phyloP scores from a whole-genome alignment of 2,329 filamentous ascomycete species.

The Pyricularia grisea region DNA sequence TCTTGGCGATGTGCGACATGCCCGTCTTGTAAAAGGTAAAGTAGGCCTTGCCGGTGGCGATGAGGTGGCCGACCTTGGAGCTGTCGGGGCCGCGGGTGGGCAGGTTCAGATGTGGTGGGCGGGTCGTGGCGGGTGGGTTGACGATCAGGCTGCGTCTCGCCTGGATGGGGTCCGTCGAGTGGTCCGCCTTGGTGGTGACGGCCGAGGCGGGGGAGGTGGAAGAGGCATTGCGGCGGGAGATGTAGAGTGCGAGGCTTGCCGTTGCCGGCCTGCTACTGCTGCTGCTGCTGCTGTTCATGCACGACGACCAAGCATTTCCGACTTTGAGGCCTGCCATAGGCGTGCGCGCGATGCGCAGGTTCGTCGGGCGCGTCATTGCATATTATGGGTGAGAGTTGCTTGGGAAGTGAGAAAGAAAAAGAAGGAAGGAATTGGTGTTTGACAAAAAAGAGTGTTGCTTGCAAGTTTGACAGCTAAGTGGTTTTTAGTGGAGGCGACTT shows the following conservation, averaged over 20 bases:
- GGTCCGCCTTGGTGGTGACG: background rate
- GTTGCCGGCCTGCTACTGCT: background rate
- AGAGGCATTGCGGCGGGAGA: background rate
- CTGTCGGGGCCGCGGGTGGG: conserved; percentile 43
- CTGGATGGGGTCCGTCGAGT: background rate
- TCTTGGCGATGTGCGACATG: conserved; percentile 63
- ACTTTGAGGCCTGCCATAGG: background rate
- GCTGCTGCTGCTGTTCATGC: background rate
- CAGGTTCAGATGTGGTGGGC: conserved; percentile 58
- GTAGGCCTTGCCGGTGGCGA: conserved; percentile 64
- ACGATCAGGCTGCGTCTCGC: conserved; percentile 6
- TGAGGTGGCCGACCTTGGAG: conserved; percentile 39
- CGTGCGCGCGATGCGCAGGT: background rate
- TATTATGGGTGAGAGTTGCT: background rate
- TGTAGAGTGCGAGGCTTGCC: background rate
- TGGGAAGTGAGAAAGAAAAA: background rate
- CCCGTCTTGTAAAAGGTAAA: conserved; percentile 81
- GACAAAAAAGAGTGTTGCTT: background rate
- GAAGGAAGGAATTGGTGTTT: background rate
- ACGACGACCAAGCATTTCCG: background rate
- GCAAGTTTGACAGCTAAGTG: background rate
- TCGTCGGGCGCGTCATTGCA: background rate
- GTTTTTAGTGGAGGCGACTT: background rate
- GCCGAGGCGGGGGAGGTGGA: background rate
- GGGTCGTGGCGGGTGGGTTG: conserved; percentile 66